A percentile compares a stretch with the other conserved stretches of the same genome.
Conservation (phyloP, 768 basidiomycete species). For the Suillus placidus region DNA sequence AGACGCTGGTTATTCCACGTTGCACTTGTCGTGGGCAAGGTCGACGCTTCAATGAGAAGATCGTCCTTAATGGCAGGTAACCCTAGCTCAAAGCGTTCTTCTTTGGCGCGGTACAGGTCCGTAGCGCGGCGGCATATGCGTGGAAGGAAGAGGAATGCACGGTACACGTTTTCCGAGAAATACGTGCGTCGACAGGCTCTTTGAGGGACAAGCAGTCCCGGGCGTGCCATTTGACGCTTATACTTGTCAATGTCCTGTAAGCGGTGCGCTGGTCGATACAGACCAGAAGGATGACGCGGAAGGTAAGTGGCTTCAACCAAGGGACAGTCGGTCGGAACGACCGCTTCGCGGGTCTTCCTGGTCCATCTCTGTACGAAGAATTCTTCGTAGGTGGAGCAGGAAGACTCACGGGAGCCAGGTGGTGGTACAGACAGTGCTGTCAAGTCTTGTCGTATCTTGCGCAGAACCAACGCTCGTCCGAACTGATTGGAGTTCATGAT, state of each 20-base stretch:
- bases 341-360: constrained; percentile 44
- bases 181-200: constrained; percentile 56
- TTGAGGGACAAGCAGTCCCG: constrained; percentile 42
- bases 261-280: constrained; percentile 38
- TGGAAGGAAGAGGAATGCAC: constrained; percentile 62
- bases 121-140: constrained; percentile 67
- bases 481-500: constrained; percentile 56
- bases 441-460: constrained; percentile 63
- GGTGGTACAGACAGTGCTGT: constrained; percentile 63
- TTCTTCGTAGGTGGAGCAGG: constrained; percentile 55
- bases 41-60: constrained; percentile 72
- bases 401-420: constrained; percentile 50
- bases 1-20: constrained; percentile 82
- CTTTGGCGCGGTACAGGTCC: constrained; percentile 60
- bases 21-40: constrained; percentile 64
- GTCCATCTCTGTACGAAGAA: constrained; percentile 62
- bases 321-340: constrained; percentile 58
- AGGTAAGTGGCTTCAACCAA: constrained; percentile 58
- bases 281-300: constrained; percentile 43
- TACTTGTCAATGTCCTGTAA: constrained; percentile 31
- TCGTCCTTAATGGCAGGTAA: constrained; percentile 62
- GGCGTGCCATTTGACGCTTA: constrained; percentile 24
- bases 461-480: constrained; percentile 60
- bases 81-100: constrained; percentile 53
- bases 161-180: constrained; percentile 52